Evolutionary conservation across 306 rosid genomes (phyloP).

Genomic region (Echinosophora koreensis): DNA sequence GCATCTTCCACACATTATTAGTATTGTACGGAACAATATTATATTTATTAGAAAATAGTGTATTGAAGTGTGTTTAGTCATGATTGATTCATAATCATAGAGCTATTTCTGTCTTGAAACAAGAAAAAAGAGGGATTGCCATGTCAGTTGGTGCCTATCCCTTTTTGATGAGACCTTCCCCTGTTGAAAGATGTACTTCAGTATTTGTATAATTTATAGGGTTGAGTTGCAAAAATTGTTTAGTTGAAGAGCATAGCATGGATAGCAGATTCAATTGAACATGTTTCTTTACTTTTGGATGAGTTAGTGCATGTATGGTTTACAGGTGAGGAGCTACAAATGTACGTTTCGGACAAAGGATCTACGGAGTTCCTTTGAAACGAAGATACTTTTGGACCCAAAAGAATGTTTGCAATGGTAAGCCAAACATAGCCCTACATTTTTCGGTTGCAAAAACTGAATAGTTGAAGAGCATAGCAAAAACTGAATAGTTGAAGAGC

Average conservation of each 20-base stretch:
- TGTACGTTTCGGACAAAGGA: too few species aligned
- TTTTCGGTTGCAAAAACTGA: conserved; percentile 5
- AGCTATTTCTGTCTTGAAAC: neutral
- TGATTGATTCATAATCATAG: neutral
- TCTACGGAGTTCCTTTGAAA: too few species aligned
- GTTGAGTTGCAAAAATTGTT: neutral
- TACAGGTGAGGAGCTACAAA: too few species aligned
- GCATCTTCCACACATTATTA: neutral
- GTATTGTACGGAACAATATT: neutral
- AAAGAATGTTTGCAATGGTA: too few species aligned
- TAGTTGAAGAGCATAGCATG: neutral
- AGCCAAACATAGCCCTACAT: neutral
- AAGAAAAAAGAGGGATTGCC: neutral
- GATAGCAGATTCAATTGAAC: neutral
- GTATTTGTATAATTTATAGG: neutral
- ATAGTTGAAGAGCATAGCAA: neutral
- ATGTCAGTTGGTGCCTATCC: too few species aligned
- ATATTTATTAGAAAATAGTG: neutral
- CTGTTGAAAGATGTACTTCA: neutral
- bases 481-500: neutral
- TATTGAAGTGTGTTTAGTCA: conserved; percentile 3
- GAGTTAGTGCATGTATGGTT: too few species aligned
- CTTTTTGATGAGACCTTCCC: neutral
- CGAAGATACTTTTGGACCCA: too few species aligned
- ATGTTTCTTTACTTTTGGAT: neutral